Evolutionary conservation across 1,139 yeast species (phyloP).

Genomic region (Kodamaea ohmeri): DNA sequence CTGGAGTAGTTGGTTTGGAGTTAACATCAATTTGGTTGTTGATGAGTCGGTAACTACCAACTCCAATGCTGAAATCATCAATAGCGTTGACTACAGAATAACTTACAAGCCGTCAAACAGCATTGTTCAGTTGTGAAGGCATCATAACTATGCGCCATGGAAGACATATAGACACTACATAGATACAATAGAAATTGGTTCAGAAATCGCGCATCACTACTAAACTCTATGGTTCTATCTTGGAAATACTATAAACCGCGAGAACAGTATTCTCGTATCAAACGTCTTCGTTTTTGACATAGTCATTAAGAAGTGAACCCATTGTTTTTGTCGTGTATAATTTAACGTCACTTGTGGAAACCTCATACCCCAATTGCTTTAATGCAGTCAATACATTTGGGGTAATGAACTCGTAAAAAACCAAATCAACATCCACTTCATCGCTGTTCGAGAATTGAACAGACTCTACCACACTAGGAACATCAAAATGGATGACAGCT

Average conservation of each 20-base stretch:
- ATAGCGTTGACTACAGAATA: conserved; percentile 62
- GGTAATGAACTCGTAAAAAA: conserved; percentile 74
- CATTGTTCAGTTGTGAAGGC: conserved; percentile 35
- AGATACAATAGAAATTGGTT: neutral
- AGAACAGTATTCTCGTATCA: neutral
- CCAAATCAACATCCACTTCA: conserved; percentile 55
- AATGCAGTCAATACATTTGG: conserved; percentile 62
- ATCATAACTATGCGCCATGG: too few species aligned
- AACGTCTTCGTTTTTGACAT: conserved; percentile 17
- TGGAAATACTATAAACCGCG: too few species aligned
- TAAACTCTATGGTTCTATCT: too few species aligned
- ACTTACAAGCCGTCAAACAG: conserved; percentile 62
- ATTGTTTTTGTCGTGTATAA: conserved; percentile 34
- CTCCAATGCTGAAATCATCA: conserved; percentile 45
- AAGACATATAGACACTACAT: too few species aligned
- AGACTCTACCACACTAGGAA: conserved; percentile 77
- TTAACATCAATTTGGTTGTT: conserved; percentile 53
- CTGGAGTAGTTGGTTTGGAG: conserved; percentile 74
- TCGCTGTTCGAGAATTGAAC: conserved; percentile 20
- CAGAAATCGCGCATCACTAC: too few species aligned
- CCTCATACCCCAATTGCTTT: conserved; percentile 26
- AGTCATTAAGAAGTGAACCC: conserved; percentile 34
- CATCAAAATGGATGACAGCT: conserved; percentile 53
- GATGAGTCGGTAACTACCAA: conserved; percentile 52
- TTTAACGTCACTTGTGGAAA: conserved; percentile 17